Conservation (phyloP, 106 monocot species). For the Dioscorea alata region DNA sequence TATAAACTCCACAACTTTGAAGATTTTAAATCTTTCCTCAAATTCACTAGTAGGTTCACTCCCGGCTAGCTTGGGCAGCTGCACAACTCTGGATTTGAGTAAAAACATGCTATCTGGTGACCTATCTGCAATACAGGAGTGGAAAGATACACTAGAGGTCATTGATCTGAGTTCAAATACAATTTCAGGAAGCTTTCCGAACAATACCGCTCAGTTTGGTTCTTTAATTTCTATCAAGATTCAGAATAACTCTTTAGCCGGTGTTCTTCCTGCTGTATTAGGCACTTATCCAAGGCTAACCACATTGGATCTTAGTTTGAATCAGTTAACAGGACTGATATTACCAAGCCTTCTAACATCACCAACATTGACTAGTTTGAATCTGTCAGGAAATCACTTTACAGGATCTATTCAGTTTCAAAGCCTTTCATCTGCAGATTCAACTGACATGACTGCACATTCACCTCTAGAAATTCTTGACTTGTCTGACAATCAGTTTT, state of each 20-base stretch:
- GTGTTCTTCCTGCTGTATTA: constrained; percentile 58
- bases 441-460: constrained; percentile 33
- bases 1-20: constrained; percentile 69
- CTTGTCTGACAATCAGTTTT: constrained; percentile 62
- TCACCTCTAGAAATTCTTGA: constrained; percentile 61
- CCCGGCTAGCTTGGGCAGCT: constrained; percentile 45
- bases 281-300: constrained; percentile 46
- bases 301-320: constrained; percentile 52
- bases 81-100: constrained; percentile 62
- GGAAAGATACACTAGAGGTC: constrained; percentile 53
- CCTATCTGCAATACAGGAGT: constrained; percentile 42
- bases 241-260: constrained; percentile 57
- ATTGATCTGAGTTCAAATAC: constrained; percentile 81
- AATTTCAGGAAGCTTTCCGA: constrained; percentile 54
- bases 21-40: constrained; percentile 70
- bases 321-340: constrained; percentile 46
- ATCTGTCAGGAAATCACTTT: constrained; percentile 72
- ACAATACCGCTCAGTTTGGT: constrained; percentile 30
- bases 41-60: constrained; percentile 62
- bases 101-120: constrained; percentile 53
- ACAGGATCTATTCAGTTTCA: constrained; percentile 61
- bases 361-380: constrained; percentile 47
- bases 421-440: constrained; percentile 45
- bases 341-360: constrained; percentile 43
- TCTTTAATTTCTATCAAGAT: constrained; percentile 47